Base-by-base conservation (phyloP, 106 monocot genomes). In the Narthecium ossifragum region DNA sequence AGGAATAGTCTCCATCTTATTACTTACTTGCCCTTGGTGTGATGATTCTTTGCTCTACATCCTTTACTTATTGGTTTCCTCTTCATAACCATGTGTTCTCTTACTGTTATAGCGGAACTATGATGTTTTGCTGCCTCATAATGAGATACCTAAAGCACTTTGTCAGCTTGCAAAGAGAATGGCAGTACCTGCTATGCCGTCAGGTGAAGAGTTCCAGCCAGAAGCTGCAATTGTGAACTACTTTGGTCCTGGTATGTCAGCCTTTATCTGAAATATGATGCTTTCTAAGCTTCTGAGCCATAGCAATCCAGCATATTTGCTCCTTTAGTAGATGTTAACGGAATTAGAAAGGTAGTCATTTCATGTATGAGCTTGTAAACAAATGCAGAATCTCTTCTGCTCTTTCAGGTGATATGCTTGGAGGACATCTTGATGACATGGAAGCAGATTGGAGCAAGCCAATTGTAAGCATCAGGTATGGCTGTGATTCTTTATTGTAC, bases 201-300 rank as follows among this genome's bases (percentile, higher is more conserved):
- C 32, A 30, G 90, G 84, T 55, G 75, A 90, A 56, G 80, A 86
- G 45, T 96, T 90, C 58, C 66, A 55, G 24, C 84, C 96, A 21
- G 96, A 96, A 79, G 96, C 83, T 70, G 84, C 96, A 53, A 96
- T 96, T 33, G 96, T 86, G 24, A 96, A 96, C 71, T 96, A 90
- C 55, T 96, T 80, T 79, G 96, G 90, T 63, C 80, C 81, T 65
- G 77, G 90, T 96, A 87, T 69, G 75, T 72, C 20, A 27, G 4
- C 9, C 55, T 8, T 25, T 43, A 17, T 43, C 1, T n/a, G n/a
- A n/a, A n/a, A n/a, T n/a, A n/a, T n/a, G n/a, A n/a, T n/a, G n/a
- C n/a, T n/a, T n/a, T n/a, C n/a, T n/a, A n/a, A n/a, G n/a, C n/a
- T n/a, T n/a, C n/a, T n/a, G n/a, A n/a, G n/a, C n/a, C n/a, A n/a